Evolutionary conservation across 2,329 filamentous ascomycete species (phyloP).

Genomic region (Arthrobotrys musiformis): DNA sequence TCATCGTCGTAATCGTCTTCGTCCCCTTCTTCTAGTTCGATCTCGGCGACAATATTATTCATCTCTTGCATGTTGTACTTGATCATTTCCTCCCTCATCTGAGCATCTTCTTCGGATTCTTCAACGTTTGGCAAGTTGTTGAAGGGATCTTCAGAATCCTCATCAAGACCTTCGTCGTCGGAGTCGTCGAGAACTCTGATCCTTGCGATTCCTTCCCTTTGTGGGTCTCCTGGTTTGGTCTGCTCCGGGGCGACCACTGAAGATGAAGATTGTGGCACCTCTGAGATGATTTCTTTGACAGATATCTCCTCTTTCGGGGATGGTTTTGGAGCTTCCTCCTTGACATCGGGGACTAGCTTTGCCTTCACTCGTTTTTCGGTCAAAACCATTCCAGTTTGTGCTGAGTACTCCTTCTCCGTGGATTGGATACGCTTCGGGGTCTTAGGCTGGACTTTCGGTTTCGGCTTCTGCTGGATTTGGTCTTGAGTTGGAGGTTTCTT

Average conservation of each 20-base stretch:
- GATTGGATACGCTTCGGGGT: conserved; percentile 50
- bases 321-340: conserved; percentile 34
- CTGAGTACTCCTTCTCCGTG: conserved; percentile 49
- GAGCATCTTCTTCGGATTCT: conserved; percentile 83
- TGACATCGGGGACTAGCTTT: conserved; percentile 43
- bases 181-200: conserved; percentile 36
- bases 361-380: conserved; percentile 47
- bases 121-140: conserved; percentile 64
- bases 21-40: conserved; percentile 78
- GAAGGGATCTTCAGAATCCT: conserved; percentile 68
- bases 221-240: neutral
- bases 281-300: conserved; percentile 33
- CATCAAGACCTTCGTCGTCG: conserved; percentile 60
- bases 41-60: conserved; percentile 88
- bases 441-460: conserved; percentile 31
- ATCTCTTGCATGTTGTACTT: conserved; percentile 89
- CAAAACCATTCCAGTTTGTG: conserved; percentile 46
- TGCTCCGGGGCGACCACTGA: conserved; percentile 17
- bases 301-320: conserved; percentile 1
- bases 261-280: neutral
- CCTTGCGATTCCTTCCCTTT: conserved; percentile 42
- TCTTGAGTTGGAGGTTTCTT: conserved; percentile 40
- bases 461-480: conserved; percentile 46
- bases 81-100: conserved; percentile 85
- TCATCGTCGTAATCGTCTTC: conserved; percentile 66